A percentile compares a stretch with the other conserved stretches of the same genome.
Conservation (phyloP, 768 basidiomycete genomes). For the Tylopilus sp. region DNA sequence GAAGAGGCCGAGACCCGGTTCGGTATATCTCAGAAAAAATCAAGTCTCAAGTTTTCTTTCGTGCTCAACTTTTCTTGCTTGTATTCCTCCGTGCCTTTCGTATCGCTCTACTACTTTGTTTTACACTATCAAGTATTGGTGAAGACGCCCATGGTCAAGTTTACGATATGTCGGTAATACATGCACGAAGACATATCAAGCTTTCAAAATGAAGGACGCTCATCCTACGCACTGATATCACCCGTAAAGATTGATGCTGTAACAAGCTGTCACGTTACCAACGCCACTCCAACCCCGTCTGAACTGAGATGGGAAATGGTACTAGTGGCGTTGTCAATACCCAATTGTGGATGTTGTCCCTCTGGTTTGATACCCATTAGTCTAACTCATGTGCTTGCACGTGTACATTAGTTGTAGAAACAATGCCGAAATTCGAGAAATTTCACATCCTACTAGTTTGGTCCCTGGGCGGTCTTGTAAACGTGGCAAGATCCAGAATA, state of each 20-base stretch:
- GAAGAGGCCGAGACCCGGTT: constrained; percentile 46
- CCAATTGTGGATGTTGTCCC: neutral
- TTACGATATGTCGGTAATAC: constrained; percentile 36
- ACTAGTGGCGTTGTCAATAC: constrained; percentile 1
- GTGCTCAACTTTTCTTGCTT: constrained; percentile 52
- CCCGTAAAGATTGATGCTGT: constrained; percentile 16
- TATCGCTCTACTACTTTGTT: constrained; percentile 48
- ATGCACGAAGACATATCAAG: constrained; percentile 32
- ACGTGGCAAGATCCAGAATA: no score
- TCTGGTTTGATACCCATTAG: neutral
- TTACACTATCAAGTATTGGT: constrained; percentile 39
- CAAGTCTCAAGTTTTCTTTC: constrained; percentile 69
- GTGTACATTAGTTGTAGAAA: constrained; percentile 4
- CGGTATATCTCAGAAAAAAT: constrained; percentile 47
- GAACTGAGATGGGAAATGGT: constrained; percentile 18
- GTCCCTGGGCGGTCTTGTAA: no score
- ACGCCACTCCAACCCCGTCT: constrained; percentile 10
- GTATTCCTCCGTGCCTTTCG: constrained; percentile 36
- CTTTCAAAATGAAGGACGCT: constrained; percentile 14
- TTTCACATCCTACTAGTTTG: neutral
- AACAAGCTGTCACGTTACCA: constrained; percentile 1
- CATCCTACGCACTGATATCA: constrained; percentile 4
- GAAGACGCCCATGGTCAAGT: constrained; percentile 37
- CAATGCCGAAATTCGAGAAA: neutral
- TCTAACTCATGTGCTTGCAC: neutral